Evolutionary conservation across 148 eudicot species (phyloP).

Genomic region (Rhododendron griersonianum): DNA sequence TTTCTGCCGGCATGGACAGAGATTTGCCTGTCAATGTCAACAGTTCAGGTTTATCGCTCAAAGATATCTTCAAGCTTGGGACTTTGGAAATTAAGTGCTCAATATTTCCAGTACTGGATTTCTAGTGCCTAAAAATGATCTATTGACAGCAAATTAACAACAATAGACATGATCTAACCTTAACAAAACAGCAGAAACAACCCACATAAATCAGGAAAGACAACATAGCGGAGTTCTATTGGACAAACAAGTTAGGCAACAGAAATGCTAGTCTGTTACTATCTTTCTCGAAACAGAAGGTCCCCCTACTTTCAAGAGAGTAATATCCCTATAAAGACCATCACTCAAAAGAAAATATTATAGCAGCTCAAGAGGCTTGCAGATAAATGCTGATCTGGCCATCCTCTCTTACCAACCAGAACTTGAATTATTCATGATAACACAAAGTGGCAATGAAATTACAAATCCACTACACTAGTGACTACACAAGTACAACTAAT

Average conservation of each 20-base stretch:
- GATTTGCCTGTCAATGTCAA: not conserved
- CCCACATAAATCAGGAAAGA: not conserved
- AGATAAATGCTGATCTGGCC: conserved; percentile 8
- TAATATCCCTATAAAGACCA: not conserved
- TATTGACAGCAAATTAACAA: not conserved
- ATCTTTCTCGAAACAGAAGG: not conserved
- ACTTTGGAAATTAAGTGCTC: not conserved
- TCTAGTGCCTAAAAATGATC: not conserved
- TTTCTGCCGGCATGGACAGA: not conserved
- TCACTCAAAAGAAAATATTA: not conserved
- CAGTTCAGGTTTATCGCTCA: not conserved
- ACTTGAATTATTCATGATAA: not conserved
- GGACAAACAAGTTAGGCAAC: not conserved
- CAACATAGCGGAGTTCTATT: not conserved
- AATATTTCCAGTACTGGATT: not conserved
- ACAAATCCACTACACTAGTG: not conserved
- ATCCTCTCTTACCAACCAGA: not conserved
- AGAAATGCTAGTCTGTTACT: not conserved
- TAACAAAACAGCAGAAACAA: not conserved
- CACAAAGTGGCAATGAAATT: not conserved
- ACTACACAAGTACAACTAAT: not conserved
- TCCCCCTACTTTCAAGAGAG: not conserved
- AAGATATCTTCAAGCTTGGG: not conserved
- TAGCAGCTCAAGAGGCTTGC: not conserved
- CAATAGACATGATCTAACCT: not conserved